A percentile compares a stretch with the other conserved stretches of the same genome.
Evolutionary conservation across 805 yeast genomes (phyloP).

Genomic region (Kuraishia piskuri): DNA sequence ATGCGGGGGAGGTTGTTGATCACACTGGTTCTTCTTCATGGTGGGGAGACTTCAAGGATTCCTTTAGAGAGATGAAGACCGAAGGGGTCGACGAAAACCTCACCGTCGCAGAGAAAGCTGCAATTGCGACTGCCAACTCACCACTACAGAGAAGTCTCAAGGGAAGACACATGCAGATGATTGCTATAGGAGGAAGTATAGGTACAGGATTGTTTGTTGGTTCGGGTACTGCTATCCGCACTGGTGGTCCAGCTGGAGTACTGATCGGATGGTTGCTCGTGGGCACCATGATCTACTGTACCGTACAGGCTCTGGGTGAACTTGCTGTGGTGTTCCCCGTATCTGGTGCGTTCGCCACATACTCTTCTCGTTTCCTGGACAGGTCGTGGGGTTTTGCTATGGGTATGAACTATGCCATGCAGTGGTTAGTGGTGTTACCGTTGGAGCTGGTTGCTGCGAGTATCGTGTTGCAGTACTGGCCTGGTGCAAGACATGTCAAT

Average conservation of each 20-base stretch:
- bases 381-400: constrained; percentile 55
- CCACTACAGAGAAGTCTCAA: constrained; percentile 36
- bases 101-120: constrained; percentile 28
- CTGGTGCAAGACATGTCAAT: constrained; percentile 23
- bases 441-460: constrained; percentile 49
- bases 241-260: constrained; percentile 71
- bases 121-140: constrained; percentile 31
- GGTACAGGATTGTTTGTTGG: constrained; percentile 82
- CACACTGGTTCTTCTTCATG: not conserved
- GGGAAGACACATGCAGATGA: constrained; percentile 64
- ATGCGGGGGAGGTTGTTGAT: not conserved
- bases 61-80: constrained; percentile 13
- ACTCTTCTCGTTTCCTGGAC: constrained; percentile 50
- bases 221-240: constrained; percentile 49
- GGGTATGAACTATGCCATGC: constrained; percentile 49
- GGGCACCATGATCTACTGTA: constrained; percentile 52
- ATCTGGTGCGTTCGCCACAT: constrained; percentile 55
- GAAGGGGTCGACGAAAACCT: constrained; percentile 24
- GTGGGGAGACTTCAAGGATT: constrained; percentile 10
- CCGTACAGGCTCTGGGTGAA: constrained; percentile 62
- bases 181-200: constrained; percentile 76
- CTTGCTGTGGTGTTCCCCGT: constrained; percentile 55
- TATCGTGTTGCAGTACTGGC: constrained; percentile 42
- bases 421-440: constrained; percentile 48
- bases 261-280: constrained; percentile 51